Percentiles rank a stretch among this genome's conserved stretches.
Conservation (phyloP, 495 filamentous ascomycete species). For the Aspergillus taichungensis region DNA sequence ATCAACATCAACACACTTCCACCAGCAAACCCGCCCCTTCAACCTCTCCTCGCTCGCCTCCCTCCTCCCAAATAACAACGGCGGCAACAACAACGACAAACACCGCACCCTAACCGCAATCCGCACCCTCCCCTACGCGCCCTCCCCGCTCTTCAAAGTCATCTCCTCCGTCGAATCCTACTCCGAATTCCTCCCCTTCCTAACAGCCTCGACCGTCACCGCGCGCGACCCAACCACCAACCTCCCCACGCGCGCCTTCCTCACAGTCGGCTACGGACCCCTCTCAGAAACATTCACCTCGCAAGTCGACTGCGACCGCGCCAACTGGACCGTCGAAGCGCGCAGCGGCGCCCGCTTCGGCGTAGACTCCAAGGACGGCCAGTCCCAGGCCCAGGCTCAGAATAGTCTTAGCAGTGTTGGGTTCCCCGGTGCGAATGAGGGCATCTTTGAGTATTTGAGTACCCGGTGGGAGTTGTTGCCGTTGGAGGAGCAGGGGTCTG, state of each 20-base stretch:
- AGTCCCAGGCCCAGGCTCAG: not conserved
- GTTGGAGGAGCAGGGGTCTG: conserved; percentile 18
- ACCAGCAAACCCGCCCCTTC: conserved; percentile 11
- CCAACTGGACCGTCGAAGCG: conserved; percentile 58
- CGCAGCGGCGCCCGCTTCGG: conserved; percentile 50
- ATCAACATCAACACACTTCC: conserved; percentile 2
- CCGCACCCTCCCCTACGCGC: conserved; percentile 72
- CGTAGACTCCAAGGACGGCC: conserved; percentile 9
- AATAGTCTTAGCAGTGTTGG: conserved; percentile 1
- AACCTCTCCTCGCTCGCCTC: conserved; percentile 28
- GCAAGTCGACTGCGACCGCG: conserved; percentile 62
- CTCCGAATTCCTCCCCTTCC: conserved; percentile 78
- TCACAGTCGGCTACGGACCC: conserved; percentile 76
- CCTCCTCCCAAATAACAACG: conserved; percentile 20
- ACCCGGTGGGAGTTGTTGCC: conserved; percentile 67
- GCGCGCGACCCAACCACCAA: conserved; percentile 38
- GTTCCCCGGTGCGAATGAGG: conserved; percentile 38
- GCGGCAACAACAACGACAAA: conserved; percentile 10
- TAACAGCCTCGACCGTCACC: conserved; percentile 64
- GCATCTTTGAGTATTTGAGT: conserved; percentile 64
- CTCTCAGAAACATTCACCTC: conserved; percentile 75
- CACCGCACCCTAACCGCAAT: conserved; percentile 54
- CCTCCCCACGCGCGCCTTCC: conserved; percentile 65
- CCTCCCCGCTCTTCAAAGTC: conserved; percentile 61
- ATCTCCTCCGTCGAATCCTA: conserved; percentile 82